A percentile compares a stretch with the other conserved stretches of the same genome.
Evolutionary conservation across 176 grass and related monocot species (phyloP).

Genomic region (Areca catechu): DNA sequence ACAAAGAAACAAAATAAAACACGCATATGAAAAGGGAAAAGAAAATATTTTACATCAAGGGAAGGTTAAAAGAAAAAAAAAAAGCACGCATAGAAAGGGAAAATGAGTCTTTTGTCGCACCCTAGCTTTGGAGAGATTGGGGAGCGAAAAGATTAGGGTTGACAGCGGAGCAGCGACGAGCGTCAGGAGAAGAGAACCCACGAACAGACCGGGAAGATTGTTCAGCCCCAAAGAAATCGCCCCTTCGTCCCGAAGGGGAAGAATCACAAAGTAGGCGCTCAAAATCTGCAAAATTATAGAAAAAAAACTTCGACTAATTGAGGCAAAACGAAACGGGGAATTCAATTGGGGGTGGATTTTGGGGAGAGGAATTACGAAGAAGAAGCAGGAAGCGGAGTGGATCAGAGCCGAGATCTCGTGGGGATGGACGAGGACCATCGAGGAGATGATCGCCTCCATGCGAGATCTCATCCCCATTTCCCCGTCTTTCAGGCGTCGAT

Average conservation of each 20-base stretch:
- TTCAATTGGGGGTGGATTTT: neutral
- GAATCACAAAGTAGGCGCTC: conserved; percentile 75
- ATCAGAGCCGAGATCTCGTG: conserved; percentile 59
- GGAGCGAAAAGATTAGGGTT: conserved; percentile 75
- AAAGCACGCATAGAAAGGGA: no score
- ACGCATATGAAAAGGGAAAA: no score
- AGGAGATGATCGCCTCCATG: conserved; percentile 41
- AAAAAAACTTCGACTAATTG: neutral
- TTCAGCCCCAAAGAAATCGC: conserved; percentile 70
- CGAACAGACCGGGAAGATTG: conserved; percentile 64
- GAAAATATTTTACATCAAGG: no score
- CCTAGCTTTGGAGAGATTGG: conserved; percentile 60
- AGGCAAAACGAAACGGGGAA: neutral
- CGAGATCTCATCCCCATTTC: conserved; percentile 20
- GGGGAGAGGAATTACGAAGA: conserved; percentile 50
- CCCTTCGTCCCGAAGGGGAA: conserved; percentile 81
- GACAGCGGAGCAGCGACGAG: conserved; percentile 73
- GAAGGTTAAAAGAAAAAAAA: neutral
- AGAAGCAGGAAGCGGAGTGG: conserved; percentile 76
- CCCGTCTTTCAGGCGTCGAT: no score
- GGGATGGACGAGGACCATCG: conserved; percentile 46
- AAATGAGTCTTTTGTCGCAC: conserved; percentile 9
- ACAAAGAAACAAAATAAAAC: no score
- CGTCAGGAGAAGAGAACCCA: conserved; percentile 74
- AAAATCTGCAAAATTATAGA: conserved; percentile 37